Evolutionary conservation across 2,329 filamentous ascomycete genomes (phyloP).

Genomic region (Raffaelea arxii): DNA sequence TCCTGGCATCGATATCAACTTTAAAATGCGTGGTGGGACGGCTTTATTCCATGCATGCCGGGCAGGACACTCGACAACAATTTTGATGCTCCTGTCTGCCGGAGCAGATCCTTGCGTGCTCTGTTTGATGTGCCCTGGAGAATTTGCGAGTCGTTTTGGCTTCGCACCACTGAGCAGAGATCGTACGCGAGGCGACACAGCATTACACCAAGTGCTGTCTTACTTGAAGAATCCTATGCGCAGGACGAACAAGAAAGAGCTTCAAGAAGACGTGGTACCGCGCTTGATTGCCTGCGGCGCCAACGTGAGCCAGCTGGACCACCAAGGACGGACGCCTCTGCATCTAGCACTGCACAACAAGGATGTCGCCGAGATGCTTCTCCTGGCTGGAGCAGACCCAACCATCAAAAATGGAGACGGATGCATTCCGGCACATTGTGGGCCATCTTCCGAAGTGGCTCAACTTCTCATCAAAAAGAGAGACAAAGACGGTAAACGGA

Average conservation of each 20-base stretch:
- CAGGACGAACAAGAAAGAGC: background rate
- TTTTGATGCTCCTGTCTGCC: constrained; percentile 7
- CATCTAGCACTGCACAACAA: too few species aligned
- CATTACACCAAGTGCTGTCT: background rate
- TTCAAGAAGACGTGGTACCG: background rate
- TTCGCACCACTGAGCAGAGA: background rate
- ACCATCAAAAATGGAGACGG: too few species aligned
- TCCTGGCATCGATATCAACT: constrained; percentile 22
- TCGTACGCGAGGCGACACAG: background rate
- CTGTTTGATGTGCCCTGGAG: background rate
- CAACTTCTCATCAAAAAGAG: too few species aligned
- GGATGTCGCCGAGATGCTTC: too few species aligned
- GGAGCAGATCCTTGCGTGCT: constrained; percentile 8
- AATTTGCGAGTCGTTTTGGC: background rate
- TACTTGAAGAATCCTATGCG: too few species aligned
- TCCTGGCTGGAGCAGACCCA: too few species aligned
- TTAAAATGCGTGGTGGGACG: constrained; percentile 12
- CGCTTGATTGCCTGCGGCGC: background rate
- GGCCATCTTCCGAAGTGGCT: too few species aligned
- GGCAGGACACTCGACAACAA: constrained; percentile 4
- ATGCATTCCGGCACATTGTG: too few species aligned
- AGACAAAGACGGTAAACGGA: too few species aligned
- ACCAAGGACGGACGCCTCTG: too few species aligned
- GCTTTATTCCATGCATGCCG: constrained; percentile 13
- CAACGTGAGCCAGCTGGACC: background rate